Percentiles rank a stretch among this genome's conserved stretches.
Conservation (phyloP, 2,329 filamentous ascomycete genomes). For the Penicillium sp. region DNA sequence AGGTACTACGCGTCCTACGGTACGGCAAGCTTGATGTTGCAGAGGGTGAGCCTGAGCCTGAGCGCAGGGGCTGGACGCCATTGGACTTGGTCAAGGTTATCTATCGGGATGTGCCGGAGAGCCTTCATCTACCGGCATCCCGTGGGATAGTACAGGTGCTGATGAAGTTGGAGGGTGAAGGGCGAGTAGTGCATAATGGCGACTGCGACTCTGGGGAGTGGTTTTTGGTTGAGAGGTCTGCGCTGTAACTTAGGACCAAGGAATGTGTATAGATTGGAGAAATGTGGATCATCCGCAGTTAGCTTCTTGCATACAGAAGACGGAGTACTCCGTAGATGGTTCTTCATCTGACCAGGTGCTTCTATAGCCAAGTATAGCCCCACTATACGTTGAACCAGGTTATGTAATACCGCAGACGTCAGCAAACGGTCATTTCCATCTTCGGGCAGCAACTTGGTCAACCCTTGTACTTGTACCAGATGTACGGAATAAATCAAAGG, state of each 20-base stretch:
- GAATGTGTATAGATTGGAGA: background rate
- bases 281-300: background rate
- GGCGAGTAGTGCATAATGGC: conserved; percentile 50
- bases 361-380: background rate
- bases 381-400: background rate
- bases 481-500: background rate
- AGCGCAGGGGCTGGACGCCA: conserved; percentile 54
- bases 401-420: conserved; percentile 13
- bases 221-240: conserved; percentile 28
- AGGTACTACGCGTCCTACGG: conserved; percentile 63
- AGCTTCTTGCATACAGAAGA: background rate
- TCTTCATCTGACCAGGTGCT: background rate
- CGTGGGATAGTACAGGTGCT: conserved; percentile 73
- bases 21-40: conserved; percentile 35
- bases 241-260: conserved; percentile 20
- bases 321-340: background rate
- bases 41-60: conserved; percentile 32
- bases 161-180: conserved; percentile 70
- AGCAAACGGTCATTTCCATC: conserved; percentile 5
- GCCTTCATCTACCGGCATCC: conserved; percentile 69
- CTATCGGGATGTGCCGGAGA: conserved; percentile 72
- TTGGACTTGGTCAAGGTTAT: conserved; percentile 85
- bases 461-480: too few species aligned
- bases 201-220: conserved; percentile 25
- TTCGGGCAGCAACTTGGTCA: background rate